These are phyloP conservation scores for Polytrichum formosum DNA, from an alignment of 225 moss, liverwort and hornwort species.

Conservation along the genomic window DNA sequence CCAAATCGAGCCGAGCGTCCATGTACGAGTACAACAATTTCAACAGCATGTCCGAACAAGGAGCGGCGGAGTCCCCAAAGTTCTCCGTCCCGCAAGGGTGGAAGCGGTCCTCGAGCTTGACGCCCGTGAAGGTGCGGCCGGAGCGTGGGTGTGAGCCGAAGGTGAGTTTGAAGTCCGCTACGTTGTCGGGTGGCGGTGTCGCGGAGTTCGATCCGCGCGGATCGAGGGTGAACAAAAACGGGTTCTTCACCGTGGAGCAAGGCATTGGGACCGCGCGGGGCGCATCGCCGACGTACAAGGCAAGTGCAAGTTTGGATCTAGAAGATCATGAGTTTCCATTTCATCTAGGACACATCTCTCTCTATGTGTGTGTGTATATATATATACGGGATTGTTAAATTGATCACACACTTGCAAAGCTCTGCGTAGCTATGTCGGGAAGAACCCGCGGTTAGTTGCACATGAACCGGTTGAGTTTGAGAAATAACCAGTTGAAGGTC, in stretches of 20 bases:
- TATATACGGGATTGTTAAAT: too few species aligned
- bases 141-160: not conserved
- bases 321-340: not conserved
- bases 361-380: too few species aligned
- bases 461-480: too few species aligned
- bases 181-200: not conserved
- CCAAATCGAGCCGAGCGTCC: not conserved
- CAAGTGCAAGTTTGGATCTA: constrained; percentile 22
- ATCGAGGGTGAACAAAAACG: constrained; percentile 13
- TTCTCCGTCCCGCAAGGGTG: constrained; percentile 19
- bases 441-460: too few species aligned
- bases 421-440: too few species aligned
- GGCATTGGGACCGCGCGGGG: constrained; percentile 63
- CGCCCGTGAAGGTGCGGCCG: constrained; percentile 10
- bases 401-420: too few species aligned
- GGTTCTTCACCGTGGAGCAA: constrained; percentile 62
- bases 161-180: not conserved
- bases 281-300: constrained; percentile 56
- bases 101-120: constrained; percentile 14
- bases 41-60: too few species aligned
- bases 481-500: too few species aligned
- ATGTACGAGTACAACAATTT: too few species aligned
- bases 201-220: constrained; percentile 9
- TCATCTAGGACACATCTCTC: not conserved
- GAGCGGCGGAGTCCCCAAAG: too few species aligned